Base-by-base conservation (phyloP, 2,329 filamentous ascomycete genomes). In the Pseudocercospora pini-densiflorae region DNA sequence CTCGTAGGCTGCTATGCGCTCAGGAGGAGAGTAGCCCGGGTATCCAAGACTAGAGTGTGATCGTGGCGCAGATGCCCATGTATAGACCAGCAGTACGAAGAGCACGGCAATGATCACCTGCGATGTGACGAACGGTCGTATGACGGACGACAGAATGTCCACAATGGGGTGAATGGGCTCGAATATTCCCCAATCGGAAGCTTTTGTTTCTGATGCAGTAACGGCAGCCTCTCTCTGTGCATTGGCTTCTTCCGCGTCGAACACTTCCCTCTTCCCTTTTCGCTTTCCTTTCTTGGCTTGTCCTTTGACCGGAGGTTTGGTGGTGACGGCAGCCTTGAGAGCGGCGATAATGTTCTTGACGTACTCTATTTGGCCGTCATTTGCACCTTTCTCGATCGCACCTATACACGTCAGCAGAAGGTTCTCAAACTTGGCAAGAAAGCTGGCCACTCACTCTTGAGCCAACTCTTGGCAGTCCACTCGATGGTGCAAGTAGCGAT, bases 381-480 rank as follows among this genome's bases (percentile, higher is more conserved):
- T 94, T 51, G 94, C 93, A 66, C 93, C 94, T 78, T 97, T 97
- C 78, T 99, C 95, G 72, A 99, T 99, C 1, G 95, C 92, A 69
- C 92, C 93, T 97, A 71, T 40, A 60, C 5, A 10, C 10, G 49
- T 65, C 27, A 59, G 62, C 16, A 31, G n/a, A 21, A 16, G 45
- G n/a, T 33, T 51, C 19, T 19, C n/a, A 10, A 27, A 21, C 59
- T 5, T 36, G 24, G 31, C 2, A 57, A 27, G 53, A 19, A 40
- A 40, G 24, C 5, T 19, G 16, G 5, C 16, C 19, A 63, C 84
- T 77, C 83, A 96, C 94, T 92, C 83, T 95, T 97, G 54, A 99
- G 82, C 95, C 95, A 99, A 82, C 94, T 97, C 85, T 98, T 99
- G 73, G 94, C 94, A 3, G 90, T 90, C 96, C 96, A 99, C 76